A percentile compares a stretch with the other conserved stretches of the same genome.
Conservation (phyloP, 768 basidiomycete species). For the Paxillus involutus region DNA sequence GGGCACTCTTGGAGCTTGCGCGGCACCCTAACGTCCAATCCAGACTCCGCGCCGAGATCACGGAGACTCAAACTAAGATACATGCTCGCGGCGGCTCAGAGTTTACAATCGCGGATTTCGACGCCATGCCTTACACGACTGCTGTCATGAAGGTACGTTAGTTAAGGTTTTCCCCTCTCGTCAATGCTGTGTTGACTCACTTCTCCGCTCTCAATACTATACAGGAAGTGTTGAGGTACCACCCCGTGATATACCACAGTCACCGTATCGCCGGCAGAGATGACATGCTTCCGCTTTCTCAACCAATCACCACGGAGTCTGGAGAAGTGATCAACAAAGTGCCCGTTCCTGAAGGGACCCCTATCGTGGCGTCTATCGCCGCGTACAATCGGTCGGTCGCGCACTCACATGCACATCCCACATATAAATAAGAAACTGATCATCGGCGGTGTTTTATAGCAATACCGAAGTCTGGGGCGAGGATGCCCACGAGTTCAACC, state of each 20-base stretch:
- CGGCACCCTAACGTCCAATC: slow-evolving; percentile 56
- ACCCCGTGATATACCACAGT: slow-evolving; percentile 53
- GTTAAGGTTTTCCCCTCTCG: background rate
- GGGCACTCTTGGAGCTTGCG: slow-evolving; percentile 65
- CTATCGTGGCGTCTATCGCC: slow-evolving; percentile 51
- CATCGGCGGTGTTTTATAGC: slow-evolving; percentile 8
- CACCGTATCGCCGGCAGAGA: slow-evolving; percentile 51
- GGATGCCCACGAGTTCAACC: slow-evolving; percentile 31
- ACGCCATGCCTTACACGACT: slow-evolving; percentile 47
- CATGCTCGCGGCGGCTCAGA: slow-evolving; percentile 36
- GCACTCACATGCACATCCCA: background rate
- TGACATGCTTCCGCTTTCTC: slow-evolving; percentile 59
- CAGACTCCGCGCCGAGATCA: slow-evolving; percentile 60
- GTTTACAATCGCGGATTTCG: slow-evolving; percentile 44
- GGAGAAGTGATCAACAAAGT: slow-evolving; percentile 45
- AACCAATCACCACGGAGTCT: slow-evolving; percentile 45
- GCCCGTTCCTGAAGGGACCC: slow-evolving; percentile 49
- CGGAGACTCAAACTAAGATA: slow-evolving; percentile 16
- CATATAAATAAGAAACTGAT: background rate
- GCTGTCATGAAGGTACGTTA: slow-evolving; percentile 44
- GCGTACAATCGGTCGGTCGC: slow-evolving; percentile 51
- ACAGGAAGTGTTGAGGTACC: slow-evolving; percentile 48
- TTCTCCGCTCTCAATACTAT: background rate
- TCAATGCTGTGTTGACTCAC: background rate
- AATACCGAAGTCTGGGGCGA: slow-evolving; percentile 31